phyloP scores from a whole-genome alignment of 345 rosid genomes.

The Hibiscus syriacus region DNA sequence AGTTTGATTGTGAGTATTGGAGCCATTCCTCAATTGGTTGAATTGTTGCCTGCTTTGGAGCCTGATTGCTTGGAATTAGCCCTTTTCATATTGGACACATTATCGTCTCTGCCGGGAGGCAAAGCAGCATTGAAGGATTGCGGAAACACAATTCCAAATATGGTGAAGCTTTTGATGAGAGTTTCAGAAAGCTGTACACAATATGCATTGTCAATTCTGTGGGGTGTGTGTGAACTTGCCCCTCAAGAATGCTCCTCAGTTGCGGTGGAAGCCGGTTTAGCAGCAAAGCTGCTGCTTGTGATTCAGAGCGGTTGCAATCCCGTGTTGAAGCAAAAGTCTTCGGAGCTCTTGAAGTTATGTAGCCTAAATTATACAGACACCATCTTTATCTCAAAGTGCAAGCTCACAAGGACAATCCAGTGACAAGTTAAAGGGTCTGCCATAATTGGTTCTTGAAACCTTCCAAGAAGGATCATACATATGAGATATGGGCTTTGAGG shows the following conservation, averaged over 20 bases:
- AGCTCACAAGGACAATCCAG: constrained; percentile 58
- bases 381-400: constrained; percentile 61
- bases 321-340: constrained; percentile 45
- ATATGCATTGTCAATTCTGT: constrained; percentile 48
- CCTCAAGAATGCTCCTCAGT: constrained; percentile 49
- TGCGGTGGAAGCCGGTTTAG: constrained; percentile 58
- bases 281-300: constrained; percentile 56
- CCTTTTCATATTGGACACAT: constrained; percentile 41
- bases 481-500: constrained; percentile 15
- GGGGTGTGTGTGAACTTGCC: constrained; percentile 55
- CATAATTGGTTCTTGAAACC: constrained; percentile 5
- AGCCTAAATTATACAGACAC: constrained; percentile 52
- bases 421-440: constrained; percentile 14
- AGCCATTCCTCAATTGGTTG: constrained; percentile 49
- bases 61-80: constrained; percentile 44
- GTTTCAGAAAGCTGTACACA: constrained; percentile 58
- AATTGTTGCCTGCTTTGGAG: constrained; percentile 41
- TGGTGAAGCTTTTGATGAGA: constrained; percentile 50
- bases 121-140: constrained; percentile 46
- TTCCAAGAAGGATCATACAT: constrained; percentile 5
- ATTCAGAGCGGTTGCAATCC: constrained; percentile 65
- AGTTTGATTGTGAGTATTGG: constrained; percentile 45
- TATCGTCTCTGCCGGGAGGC: constrained; percentile 42
- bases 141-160: constrained; percentile 41
- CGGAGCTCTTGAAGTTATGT: constrained; percentile 53